phyloP scores from a whole-genome alignment of 257 asterid species.

The Nicotiana undulata region DNA sequence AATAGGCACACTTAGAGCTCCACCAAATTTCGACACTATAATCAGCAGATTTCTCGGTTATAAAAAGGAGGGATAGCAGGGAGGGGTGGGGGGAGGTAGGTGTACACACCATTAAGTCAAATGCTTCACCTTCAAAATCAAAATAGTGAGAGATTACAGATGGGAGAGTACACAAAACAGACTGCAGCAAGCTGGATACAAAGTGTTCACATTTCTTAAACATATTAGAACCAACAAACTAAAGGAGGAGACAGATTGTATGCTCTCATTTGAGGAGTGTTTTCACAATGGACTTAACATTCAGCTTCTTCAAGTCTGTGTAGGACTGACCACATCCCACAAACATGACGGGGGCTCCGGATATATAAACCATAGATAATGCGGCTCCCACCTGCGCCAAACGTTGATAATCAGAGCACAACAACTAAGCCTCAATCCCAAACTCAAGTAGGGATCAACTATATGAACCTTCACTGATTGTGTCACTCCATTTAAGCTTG shows the following conservation, averaged over 20 bases:
- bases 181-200: neutral
- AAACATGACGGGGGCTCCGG: constrained; percentile 94
- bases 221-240: neutral
- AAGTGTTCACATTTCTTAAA: neutral
- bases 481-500: neutral
- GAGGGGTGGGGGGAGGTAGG: neutral
- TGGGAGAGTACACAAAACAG: constrained; percentile 6
- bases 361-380: constrained; percentile 88
- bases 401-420: neutral
- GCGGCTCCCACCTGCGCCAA: constrained; percentile 86
- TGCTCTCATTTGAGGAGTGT: constrained; percentile 62
- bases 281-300: constrained; percentile 84
- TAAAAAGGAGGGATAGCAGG: neutral
- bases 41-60: too few species aligned
- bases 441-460: neutral
- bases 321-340: constrained; percentile 98
- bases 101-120: neutral
- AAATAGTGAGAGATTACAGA: constrained; percentile 35
- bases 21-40: too few species aligned
- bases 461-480: neutral
- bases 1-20: too few species aligned
- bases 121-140: constrained; percentile 35
- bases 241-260: neutral
- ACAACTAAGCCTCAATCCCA: neutral
- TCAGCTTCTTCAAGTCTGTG: constrained; percentile 91